phyloP scores from a whole-genome alignment of 345 rosid species.

The Salix koriyanagi region DNA sequence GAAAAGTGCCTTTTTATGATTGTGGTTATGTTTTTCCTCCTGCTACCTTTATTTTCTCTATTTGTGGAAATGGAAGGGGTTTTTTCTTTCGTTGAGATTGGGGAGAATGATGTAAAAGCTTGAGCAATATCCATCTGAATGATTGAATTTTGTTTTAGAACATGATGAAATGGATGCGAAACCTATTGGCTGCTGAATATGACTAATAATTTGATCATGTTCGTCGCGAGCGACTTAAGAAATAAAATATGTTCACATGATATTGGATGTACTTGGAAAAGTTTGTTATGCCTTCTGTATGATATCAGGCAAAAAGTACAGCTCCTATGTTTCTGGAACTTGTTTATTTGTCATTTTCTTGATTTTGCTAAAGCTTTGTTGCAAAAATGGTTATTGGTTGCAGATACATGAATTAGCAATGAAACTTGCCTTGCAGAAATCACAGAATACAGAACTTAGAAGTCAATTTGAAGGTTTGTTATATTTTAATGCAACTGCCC shows the following conservation, averaged over 20 bases:
- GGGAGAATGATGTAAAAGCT: neutral
- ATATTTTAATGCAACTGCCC: neutral
- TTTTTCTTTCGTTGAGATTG: neutral
- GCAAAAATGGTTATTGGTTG: slow-evolving; percentile 21
- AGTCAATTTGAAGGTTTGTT: slow-evolving; percentile 80
- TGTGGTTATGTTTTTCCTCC: too few relatives aligned
- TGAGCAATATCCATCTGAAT: neutral
- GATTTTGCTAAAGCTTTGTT: neutral
- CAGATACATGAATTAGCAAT: slow-evolving; percentile 82
- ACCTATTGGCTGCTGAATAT: neutral
- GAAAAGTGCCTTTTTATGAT: too few relatives aligned
- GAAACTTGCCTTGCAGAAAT: slow-evolving; percentile 85
- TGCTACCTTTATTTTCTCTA: neutral
- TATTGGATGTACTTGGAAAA: neutral
- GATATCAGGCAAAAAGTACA: neutral
- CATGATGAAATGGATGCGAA: neutral
- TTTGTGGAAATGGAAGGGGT: neutral
- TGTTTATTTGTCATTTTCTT: neutral
- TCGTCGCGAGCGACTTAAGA: neutral
- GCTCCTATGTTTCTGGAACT: neutral
- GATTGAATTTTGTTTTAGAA: neutral
- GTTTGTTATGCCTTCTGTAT: neutral
- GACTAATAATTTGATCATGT: neutral
- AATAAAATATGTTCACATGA: neutral
- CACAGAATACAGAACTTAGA: slow-evolving; percentile 76